Conservation (phyloP, 768 basidiomycete genomes). For the Lepiota venenata region DNA sequence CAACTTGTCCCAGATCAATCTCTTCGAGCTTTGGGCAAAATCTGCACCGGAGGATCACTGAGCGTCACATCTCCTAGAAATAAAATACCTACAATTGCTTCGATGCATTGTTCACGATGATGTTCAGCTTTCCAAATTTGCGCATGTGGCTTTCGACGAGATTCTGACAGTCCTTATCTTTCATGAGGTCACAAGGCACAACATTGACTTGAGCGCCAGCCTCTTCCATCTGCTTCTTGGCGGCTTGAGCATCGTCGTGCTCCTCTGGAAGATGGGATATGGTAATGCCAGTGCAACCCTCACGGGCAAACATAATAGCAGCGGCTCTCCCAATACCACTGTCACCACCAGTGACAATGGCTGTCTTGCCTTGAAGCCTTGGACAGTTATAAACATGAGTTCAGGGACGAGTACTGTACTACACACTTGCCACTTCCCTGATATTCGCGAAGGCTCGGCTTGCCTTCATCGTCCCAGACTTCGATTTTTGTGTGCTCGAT, state of each 20-base stretch:
- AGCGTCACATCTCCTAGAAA: background rate
- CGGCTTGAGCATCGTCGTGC: conserved; percentile 47
- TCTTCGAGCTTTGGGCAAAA: conserved; percentile 42
- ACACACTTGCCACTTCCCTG: conserved; percentile 42
- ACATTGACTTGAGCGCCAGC: conserved; percentile 32
- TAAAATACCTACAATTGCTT: conserved; percentile 34
- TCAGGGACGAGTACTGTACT: background rate
- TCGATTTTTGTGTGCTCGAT: conserved; percentile 40
- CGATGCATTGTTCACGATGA: conserved; percentile 60
- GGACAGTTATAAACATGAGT: background rate
- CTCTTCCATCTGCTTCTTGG: conserved; percentile 44
- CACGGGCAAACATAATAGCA: conserved; percentile 47
- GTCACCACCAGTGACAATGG: conserved; percentile 36
- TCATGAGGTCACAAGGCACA: conserved; percentile 39
- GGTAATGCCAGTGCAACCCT: conserved; percentile 48
- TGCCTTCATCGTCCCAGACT: conserved; percentile 47
- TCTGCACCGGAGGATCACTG: conserved; percentile 19
- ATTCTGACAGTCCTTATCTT: conserved; percentile 35
- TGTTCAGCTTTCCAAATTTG: conserved; percentile 43
- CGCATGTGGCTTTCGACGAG: conserved; percentile 46
- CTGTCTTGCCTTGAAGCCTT: conserved; percentile 31
- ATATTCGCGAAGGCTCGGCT: conserved; percentile 50
- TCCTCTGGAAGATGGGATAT: conserved; percentile 55
- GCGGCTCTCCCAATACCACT: conserved; percentile 51
- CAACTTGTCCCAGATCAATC: conserved; percentile 49